Conservation (phyloP, 257 asterid genomes). For the Gentiana dahurica region DNA sequence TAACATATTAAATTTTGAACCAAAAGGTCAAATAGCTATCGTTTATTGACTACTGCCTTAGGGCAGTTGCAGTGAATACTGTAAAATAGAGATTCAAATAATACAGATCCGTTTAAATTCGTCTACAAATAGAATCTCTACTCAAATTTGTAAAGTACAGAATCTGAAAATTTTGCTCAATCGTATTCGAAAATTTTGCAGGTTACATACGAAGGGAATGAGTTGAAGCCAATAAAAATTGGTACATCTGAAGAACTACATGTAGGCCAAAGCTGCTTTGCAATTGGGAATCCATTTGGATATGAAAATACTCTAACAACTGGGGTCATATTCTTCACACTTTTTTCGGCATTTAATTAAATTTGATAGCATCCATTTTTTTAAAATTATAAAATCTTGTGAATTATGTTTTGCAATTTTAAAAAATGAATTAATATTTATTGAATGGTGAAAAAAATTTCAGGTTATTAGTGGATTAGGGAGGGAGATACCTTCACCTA, state of each 20-base stretch:
- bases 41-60: too few relatives aligned
- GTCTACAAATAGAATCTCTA: too few relatives aligned
- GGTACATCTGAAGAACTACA: conserved; percentile 53
- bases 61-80: too few relatives aligned
- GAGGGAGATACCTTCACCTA: conserved; percentile 92
- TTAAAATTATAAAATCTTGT: background rate
- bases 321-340: conserved; percentile 40
- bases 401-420: background rate
- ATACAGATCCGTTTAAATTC: too few relatives aligned
- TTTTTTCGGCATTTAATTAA: background rate
- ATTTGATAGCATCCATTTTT: background rate
- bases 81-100: too few relatives aligned
- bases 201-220: conserved; percentile 60
- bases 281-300: conserved; percentile 89
- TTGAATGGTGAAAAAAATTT: background rate
- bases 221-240: conserved; percentile 51
- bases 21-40: too few relatives aligned
- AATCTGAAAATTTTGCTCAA: too few relatives aligned
- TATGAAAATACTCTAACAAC: conserved; percentile 78
- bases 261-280: conserved; percentile 88
- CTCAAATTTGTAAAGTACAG: too few relatives aligned
- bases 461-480: conserved; percentile 92
- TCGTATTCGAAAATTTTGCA: conserved; percentile 16
- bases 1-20: too few relatives aligned
- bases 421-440: background rate